These are phyloP conservation scores for Voacanga thouarsii DNA, from an alignment of 257 asterid species.

Conservation along the genomic window DNA sequence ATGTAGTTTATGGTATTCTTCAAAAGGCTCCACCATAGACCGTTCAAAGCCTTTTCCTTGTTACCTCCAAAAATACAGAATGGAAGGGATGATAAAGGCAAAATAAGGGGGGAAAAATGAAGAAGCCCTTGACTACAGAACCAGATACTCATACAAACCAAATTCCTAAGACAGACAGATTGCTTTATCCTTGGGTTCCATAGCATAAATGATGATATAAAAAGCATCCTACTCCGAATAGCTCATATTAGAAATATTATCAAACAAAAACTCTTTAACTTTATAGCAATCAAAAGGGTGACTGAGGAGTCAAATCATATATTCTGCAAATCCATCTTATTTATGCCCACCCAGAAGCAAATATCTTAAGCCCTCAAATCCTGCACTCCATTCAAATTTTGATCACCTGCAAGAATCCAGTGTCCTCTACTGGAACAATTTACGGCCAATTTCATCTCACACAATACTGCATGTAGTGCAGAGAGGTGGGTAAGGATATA, in stretches of 20 bases:
- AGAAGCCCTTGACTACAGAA: no score
- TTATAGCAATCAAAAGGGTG: background rate
- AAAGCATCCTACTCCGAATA: background rate
- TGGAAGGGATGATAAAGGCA: background rate
- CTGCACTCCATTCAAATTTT: background rate
- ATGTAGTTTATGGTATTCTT: no score
- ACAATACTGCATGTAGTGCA: background rate
- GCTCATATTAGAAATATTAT: slow-evolving; percentile 2
- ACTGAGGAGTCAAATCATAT: background rate
- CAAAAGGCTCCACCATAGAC: no score
- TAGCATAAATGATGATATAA: background rate
- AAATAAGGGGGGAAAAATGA: background rate
- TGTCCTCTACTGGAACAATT: no score
- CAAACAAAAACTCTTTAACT: background rate
- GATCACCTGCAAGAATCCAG: background rate
- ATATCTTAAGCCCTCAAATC: background rate
- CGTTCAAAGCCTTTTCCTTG: background rate
- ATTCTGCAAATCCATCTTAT: background rate
- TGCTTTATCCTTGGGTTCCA: background rate
- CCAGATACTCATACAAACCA: background rate
- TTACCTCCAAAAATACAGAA: background rate
- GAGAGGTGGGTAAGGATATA: no score
- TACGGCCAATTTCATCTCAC: background rate
- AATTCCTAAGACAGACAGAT: background rate
- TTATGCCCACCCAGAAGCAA: background rate